These are phyloP conservation scores for Pneumocystis carinii DNA, from an alignment of 1,139 yeast genomes.

Conservation along the genomic window DNA sequence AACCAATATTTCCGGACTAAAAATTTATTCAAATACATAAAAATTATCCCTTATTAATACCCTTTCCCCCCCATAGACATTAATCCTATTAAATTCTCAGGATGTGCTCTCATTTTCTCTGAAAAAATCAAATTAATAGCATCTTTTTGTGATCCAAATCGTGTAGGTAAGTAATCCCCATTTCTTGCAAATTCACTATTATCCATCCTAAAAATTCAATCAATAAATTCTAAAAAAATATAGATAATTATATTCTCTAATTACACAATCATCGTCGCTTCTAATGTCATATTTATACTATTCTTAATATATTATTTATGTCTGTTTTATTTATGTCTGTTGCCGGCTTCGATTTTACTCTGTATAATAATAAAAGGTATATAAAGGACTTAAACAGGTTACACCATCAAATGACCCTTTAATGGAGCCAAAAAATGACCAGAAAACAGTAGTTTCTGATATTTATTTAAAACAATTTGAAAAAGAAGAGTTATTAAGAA, in stretches of 20 bases:
- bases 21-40: background rate
- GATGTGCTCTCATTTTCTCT: constrained; percentile 73
- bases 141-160: constrained; percentile 87
- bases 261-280: background rate
- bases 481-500: background rate
- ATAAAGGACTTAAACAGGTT: no score
- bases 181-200: constrained; percentile 92
- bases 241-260: background rate
- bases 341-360: no score
- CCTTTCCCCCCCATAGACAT: constrained; percentile 48
- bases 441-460: background rate
- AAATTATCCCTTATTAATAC: constrained; percentile 7
- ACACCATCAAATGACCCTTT: no score
- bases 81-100: constrained; percentile 81
- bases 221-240: background rate
- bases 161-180: constrained; percentile 80
- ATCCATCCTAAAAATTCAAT: constrained; percentile 37
- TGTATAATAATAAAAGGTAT: no score
- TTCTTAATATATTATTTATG: background rate
- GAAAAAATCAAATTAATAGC: constrained; percentile 83
- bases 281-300: background rate
- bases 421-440: background rate
- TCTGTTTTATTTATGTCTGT: background rate
- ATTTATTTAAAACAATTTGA: background rate
- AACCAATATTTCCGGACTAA: constrained; percentile 61